Conservation (phyloP, 371 early-diverging fungal genomes). For the Syncephalastrum racemosum region DNA sequence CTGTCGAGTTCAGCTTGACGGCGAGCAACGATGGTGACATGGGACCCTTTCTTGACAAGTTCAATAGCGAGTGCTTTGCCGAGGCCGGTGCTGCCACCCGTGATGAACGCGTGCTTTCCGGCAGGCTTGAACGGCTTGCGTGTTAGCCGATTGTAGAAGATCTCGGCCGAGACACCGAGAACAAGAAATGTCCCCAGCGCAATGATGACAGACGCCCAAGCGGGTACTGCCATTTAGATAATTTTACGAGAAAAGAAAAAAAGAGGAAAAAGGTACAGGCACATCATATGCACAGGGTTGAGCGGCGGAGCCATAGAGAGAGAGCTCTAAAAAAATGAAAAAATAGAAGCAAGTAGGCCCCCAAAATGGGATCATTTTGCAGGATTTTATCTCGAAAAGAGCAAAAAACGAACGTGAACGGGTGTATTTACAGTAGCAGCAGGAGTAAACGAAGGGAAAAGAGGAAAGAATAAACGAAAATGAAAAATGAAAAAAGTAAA, state of each 20-base stretch:
- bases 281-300: too few species aligned
- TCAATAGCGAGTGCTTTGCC: constrained; percentile 82
- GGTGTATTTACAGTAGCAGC: too few species aligned
- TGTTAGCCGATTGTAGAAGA: constrained; percentile 24
- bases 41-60: constrained; percentile 74
- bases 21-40: constrained; percentile 90
- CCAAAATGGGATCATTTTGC: too few species aligned
- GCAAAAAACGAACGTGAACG: too few species aligned
- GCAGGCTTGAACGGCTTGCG: constrained; percentile 39
- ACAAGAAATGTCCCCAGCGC: constrained; percentile 26
- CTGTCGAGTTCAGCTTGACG: constrained; percentile 54
- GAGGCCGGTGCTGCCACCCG: constrained; percentile 94
- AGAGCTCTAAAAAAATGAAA: too few species aligned
- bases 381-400: too few species aligned
- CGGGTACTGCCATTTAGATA: constrained; percentile 29
- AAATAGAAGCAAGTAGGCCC: too few species aligned
- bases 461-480: too few species aligned
- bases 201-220: constrained; percentile 40
- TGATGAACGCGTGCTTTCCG: constrained; percentile 80
- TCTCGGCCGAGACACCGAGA: constrained; percentile 23
- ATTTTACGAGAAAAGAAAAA: neutral
- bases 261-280: too few species aligned
- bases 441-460: too few species aligned
- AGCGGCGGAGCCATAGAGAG: too few species aligned
- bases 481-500: too few species aligned